phyloP scores from a whole-genome alignment of 1,284 basidiomycete genomes.

The Microbotryum silenes-acaulis region DNA sequence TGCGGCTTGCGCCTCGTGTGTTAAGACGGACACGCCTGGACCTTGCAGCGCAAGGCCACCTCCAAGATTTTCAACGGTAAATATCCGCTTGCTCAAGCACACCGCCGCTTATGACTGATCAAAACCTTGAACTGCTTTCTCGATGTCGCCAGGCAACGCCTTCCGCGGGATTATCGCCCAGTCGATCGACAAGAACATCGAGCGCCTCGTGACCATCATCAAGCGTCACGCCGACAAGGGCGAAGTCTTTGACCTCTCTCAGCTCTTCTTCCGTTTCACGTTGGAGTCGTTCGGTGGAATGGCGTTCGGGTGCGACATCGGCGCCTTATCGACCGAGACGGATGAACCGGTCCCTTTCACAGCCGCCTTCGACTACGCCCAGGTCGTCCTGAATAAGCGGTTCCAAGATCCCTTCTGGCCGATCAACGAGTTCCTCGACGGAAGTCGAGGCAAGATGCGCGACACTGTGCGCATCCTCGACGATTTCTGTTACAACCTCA shows the following conservation, averaged over 20 bases:
- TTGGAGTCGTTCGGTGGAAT: slow-evolving; percentile 20
- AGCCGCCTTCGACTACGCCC: slow-evolving; percentile 38
- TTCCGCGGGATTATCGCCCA: slow-evolving; percentile 22
- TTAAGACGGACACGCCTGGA: slow-evolving; percentile 37
- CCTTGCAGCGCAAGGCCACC: slow-evolving; percentile 31
- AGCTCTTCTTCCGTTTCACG: slow-evolving; percentile 28
- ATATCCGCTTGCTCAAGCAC: not conserved
- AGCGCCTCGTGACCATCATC: slow-evolving; percentile 34
- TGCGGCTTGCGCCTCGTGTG: slow-evolving; percentile 31
- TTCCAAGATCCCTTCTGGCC: slow-evolving; percentile 20
- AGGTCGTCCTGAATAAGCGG: slow-evolving; percentile 34
- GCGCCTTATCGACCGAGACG: slow-evolving; percentile 26
- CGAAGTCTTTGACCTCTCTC: slow-evolving; percentile 19
- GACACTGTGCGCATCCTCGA: slow-evolving; percentile 33
- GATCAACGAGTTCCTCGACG: slow-evolving; percentile 32
- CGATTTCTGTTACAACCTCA: slow-evolving; percentile 35
- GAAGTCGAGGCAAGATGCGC: slow-evolving; percentile 28
- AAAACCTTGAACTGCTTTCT: no score
- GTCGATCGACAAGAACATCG: slow-evolving; percentile 30
- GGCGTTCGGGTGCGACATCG: slow-evolving; percentile 17
- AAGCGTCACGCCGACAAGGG: slow-evolving; percentile 27
- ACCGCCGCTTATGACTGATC: no score
- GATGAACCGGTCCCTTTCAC: slow-evolving; percentile 37
- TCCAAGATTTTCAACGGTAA: slow-evolving; percentile 20
- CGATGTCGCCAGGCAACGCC: not conserved